A percentile compares a stretch with the other conserved stretches of the same genome.
Evolutionary conservation across 768 basidiomycete genomes (phyloP).

Genomic region (Kwoniella shandongensis): DNA sequence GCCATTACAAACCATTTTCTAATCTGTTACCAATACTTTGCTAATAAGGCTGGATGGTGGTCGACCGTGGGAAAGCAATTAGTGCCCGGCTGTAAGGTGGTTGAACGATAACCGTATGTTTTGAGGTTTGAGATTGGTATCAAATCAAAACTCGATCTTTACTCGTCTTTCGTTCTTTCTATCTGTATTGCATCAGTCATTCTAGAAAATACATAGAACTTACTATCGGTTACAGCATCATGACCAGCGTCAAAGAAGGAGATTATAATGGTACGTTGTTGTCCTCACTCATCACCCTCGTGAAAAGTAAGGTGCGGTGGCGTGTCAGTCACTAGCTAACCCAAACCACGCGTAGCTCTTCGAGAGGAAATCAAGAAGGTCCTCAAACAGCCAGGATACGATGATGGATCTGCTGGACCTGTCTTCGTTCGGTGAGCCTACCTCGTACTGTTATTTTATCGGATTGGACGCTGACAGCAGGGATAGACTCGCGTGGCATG

Average conservation of each 20-base stretch:
- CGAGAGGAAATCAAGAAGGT: constrained; percentile 46
- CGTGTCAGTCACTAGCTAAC: neutral
- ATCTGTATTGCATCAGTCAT: neutral
- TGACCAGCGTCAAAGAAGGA: constrained; percentile 41
- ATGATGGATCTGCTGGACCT: constrained; percentile 53
- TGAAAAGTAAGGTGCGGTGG: neutral
- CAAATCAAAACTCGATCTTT: no score
- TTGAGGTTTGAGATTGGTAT: no score
- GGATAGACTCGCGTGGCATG: constrained; percentile 53
- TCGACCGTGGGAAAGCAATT: no score
- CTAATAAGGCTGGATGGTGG: no score
- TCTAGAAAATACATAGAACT: neutral
- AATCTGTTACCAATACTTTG: no score
- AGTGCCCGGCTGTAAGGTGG: no score
- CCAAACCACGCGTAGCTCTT: constrained; percentile 27
- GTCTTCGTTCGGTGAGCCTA: constrained; percentile 47
- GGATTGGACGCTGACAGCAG: neutral
- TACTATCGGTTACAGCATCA: constrained; percentile 6
- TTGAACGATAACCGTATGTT: no score
- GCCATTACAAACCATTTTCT: no score
- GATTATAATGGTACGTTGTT: constrained; percentile 36
- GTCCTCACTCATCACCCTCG: neutral
- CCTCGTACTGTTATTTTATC: neutral
- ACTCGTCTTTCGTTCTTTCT: neutral
- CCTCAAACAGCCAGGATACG: constrained; percentile 52